Conservation (phyloP, 768 basidiomycete genomes). For the Ephemerocybe angulata region DNA sequence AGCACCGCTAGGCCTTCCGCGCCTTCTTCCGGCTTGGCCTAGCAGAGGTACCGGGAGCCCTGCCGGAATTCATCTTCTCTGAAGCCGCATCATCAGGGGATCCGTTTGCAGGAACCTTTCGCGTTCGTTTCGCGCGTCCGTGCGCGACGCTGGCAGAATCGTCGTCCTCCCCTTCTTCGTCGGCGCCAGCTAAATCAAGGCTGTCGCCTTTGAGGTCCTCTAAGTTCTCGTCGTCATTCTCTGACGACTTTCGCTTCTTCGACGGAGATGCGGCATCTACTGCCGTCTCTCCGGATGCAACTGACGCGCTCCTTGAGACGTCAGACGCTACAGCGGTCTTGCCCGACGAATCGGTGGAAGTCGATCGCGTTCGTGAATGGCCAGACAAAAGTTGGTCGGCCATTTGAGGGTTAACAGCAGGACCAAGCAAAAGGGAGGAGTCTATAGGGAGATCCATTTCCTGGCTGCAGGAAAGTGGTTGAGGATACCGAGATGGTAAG, state of each 20-base stretch:
- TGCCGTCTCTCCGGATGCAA: slow-evolving; percentile 3
- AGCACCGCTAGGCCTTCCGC: slow-evolving; percentile 4
- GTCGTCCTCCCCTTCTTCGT: not conserved
- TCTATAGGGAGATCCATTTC: not conserved
- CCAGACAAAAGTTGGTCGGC: not conserved
- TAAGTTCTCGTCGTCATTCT: not conserved
- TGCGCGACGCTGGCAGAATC: not conserved
- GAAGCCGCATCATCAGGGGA: not conserved
- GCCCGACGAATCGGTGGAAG: slow-evolving; percentile 8
- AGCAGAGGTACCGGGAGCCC: not conserved
- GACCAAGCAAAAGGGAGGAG: slow-evolving; percentile 4
- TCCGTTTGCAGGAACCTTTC: not conserved
- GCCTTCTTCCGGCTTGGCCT: slow-evolving; percentile 1
- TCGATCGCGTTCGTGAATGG: slow-evolving; percentile 7
- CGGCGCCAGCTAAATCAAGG: not conserved
- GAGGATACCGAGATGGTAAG: slow-evolving; percentile 6
- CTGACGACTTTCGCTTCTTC: not conserved
- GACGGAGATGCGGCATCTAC: not conserved
- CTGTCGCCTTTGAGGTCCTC: not conserved
- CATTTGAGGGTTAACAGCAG: not conserved
- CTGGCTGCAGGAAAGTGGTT: not conserved
- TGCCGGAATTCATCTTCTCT: not conserved
- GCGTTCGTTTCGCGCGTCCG: not conserved
- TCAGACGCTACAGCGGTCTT: slow-evolving; percentile 1
- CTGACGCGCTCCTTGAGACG: slow-evolving; percentile 4